Base-by-base conservation (phyloP, 208 protist species). In the Porcisia deanei region DNA sequence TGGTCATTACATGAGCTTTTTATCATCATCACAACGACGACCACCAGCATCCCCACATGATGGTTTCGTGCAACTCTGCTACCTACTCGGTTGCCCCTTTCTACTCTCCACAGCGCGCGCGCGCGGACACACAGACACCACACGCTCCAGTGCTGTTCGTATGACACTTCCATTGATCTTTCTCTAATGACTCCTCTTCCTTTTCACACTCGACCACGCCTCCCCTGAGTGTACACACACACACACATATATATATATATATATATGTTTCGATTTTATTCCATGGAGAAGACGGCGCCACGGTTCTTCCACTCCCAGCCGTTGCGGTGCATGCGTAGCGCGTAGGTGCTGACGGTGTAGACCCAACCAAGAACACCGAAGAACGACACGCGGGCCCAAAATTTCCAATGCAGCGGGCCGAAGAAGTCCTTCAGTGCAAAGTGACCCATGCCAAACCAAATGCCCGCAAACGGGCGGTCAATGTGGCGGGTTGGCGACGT, bases 301-400 rank as follows among this genome's bases (percentile, higher is more conserved):
- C 89, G 88, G 79, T 95, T 95, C 85, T 95, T 95, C 91, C 91
- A 95, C 87, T 95, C 83, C 91, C 91, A 95, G 34, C 91, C 91
- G 76, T 95, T 95, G 71, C 88, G 84, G 79, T 95, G 85, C 91
- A 95, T 95, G 75, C 91, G 91, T 34, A 93, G 84, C 30, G 67
- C 85, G 74, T 93, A 95, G 53, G 88, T 88, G 59, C 70, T 12
- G 53, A 90, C 68, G 4, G 85, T 71, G 65, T 85, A 81, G 20
- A 57, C 20, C 83, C 80, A 88, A 22, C 91, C 91, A n/a, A 61
- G 68, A 5, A 85, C 63, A 54, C 91, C 91, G 64, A 87, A 83
- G 73, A 92, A 82, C 37, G 84, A 84, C 18, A 95, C 71, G 57
- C 91, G 88, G 25, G 84, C 43, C 72, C 75, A 83, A 61, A 95